Evolutionary conservation across 228 moss, liverwort and hornwort species (phyloP).

Genomic region (Sphagnum magellanicum): DNA sequence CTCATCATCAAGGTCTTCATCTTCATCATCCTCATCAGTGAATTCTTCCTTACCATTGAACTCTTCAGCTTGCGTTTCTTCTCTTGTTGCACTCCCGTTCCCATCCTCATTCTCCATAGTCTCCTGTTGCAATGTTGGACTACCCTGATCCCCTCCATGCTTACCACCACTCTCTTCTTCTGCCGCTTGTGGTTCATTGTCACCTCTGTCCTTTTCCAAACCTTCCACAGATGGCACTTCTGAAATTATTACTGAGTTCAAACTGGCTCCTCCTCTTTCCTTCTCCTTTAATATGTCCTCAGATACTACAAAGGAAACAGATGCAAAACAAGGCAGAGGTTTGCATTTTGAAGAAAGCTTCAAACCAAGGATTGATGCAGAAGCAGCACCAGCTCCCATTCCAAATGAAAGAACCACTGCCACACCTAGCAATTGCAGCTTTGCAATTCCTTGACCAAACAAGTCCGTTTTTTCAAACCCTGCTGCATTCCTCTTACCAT

Average conservation of each 20-base stretch:
- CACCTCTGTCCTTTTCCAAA: constrained; percentile 3
- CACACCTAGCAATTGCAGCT: constrained; percentile 33
- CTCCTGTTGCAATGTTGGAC: too few species aligned
- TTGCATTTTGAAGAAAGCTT: constrained; percentile 21
- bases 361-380: constrained; percentile 20
- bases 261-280: constrained; percentile 7
- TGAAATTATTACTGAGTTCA: too few species aligned
- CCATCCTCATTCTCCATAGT: constrained; percentile 15
- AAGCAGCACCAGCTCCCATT: constrained; percentile 38
- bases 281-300: too few species aligned
- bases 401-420: constrained; percentile 30
- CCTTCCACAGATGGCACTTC: constrained; percentile 11
- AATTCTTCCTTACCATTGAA: constrained; percentile 14
- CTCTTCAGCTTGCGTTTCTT: constrained; percentile 14
- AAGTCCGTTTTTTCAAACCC: too few species aligned
- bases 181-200: constrained; percentile 1
- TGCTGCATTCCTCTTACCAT: too few species aligned
- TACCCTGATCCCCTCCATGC: background rate
- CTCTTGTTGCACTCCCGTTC: too few species aligned
- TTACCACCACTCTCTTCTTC: constrained; percentile 1
- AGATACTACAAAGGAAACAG: constrained; percentile 33
- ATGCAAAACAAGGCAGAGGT: constrained; percentile 40
- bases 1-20: constrained; percentile 14
- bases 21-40: constrained; percentile 19
- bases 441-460: constrained; percentile 21